These are phyloP conservation scores for Platanthera guangdongensis DNA, from an alignment of 106 monocot species.

Conservation along the genomic window DNA sequence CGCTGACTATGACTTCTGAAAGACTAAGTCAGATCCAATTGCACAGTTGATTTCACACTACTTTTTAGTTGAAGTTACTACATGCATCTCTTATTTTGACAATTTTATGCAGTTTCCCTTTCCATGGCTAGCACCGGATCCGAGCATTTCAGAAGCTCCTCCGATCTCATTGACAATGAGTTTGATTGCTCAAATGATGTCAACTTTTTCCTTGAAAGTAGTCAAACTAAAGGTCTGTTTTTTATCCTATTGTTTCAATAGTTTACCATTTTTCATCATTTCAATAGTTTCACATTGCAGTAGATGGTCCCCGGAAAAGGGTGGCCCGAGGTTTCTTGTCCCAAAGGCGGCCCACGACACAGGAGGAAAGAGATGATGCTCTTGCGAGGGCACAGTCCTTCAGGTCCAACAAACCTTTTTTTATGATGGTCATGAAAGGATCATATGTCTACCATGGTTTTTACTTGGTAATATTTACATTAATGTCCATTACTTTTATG, in stretches of 20 bases:
- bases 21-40: not conserved
- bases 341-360: constrained; percentile 45
- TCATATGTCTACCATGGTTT: constrained; percentile 40
- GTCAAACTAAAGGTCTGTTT: not conserved
- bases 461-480: constrained; percentile 11
- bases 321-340: constrained; percentile 25
- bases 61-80: not conserved
- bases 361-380: constrained; percentile 36
- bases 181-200: not conserved
- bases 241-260: not conserved
- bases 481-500: not conserved
- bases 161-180: not conserved
- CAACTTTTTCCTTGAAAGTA: not conserved
- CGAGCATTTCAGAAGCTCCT: not conserved
- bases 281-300: not conserved
- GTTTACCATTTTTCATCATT: not conserved
- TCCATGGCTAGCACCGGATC: not conserved
- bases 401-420: constrained; percentile 45
- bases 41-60: not conserved
- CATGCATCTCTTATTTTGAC: not conserved
- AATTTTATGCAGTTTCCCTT: not conserved
- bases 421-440: constrained; percentile 33
- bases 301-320: constrained; percentile 12
- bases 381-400: constrained; percentile 36
- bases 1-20: not conserved